Evolutionary conservation across 108 stramenopile genomes (phyloP).

Genomic region (Fistulifera pelliculosa): DNA sequence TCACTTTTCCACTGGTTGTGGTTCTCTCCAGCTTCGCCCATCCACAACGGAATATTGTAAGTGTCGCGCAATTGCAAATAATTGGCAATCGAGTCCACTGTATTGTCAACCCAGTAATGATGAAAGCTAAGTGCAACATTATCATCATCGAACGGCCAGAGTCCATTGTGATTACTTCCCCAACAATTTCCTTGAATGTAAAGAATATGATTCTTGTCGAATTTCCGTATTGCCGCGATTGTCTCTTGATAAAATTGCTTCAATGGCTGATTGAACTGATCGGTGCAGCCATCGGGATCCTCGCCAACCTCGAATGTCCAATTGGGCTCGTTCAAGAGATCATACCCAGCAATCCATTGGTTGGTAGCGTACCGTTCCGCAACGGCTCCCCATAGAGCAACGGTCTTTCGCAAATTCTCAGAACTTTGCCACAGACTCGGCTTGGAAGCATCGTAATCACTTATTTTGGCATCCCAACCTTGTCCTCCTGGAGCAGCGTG

Average conservation of each 20-base stretch:
- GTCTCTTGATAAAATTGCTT: neutral
- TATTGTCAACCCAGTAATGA: neutral
- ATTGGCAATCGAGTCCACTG: neutral
- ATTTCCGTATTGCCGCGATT: neutral
- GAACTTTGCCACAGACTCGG: neutral
- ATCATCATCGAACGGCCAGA: neutral
- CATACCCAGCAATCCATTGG: neutral
- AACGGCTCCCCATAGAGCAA: neutral
- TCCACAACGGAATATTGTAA: neutral
- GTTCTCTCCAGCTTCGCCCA: slow-evolving; percentile 4
- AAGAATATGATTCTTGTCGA: neutral
- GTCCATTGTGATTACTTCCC: slow-evolving; percentile 2
- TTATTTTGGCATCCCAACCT: neutral
- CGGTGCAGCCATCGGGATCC: slow-evolving; percentile 1
- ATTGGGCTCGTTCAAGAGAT: slow-evolving; percentile 1
- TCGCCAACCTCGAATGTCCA: neutral
- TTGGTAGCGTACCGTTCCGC: neutral
- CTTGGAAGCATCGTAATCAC: neutral
- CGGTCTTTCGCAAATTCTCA: neutral
- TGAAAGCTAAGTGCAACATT: slow-evolving; percentile 2
- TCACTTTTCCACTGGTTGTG: neutral
- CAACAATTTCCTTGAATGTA: slow-evolving; percentile 2
- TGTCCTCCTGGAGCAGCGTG: neutral
- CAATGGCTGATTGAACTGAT: neutral
- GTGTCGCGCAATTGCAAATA: neutral